Evolutionary conservation across 805 yeast genomes (phyloP).

Genomic region (Pichia deserticola): DNA sequence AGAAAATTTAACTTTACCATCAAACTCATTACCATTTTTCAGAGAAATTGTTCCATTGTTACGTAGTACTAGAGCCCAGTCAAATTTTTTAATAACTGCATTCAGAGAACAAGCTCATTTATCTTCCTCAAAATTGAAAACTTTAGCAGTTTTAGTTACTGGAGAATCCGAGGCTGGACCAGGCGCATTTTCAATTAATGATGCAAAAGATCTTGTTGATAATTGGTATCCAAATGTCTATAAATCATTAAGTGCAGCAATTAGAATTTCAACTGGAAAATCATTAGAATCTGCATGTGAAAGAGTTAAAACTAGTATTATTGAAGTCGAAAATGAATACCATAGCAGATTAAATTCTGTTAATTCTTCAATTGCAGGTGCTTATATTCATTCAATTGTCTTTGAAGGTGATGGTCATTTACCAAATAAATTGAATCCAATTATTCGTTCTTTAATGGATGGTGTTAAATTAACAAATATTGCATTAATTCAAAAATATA

Average conservation of each 20-base stretch:
- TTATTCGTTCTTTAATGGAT: slow-evolving; percentile 87
- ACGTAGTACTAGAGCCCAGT: slow-evolving; percentile 78
- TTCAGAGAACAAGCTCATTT: slow-evolving; percentile 73
- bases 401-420: slow-evolving; percentile 49
- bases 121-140: slow-evolving; percentile 65
- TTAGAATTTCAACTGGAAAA: slow-evolving; percentile 62
- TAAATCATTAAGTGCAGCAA: slow-evolving; percentile 55
- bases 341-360: slow-evolving; percentile 50
- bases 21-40: slow-evolving; percentile 41
- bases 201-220: slow-evolving; percentile 61
- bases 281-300: slow-evolving; percentile 73
- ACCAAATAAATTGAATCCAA: slow-evolving; percentile 85
- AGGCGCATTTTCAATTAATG: slow-evolving; percentile 76
- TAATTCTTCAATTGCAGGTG: slow-evolving; percentile 70
- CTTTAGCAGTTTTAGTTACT: slow-evolving; percentile 80
- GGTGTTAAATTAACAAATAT: slow-evolving; percentile 74
- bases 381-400: slow-evolving; percentile 26
- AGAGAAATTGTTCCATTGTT: slow-evolving; percentile 84
- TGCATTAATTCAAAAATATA: slow-evolving; percentile 55
- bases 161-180: slow-evolving; percentile 95
- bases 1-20: background rate
- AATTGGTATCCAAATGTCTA: slow-evolving; percentile 62
- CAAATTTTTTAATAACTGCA: slow-evolving; percentile 72
- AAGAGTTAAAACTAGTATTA: slow-evolving; percentile 57
- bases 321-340: slow-evolving; percentile 54